Evolutionary conservation across 345 rosid genomes (phyloP).

Genomic region (Cardamine occulta): DNA sequence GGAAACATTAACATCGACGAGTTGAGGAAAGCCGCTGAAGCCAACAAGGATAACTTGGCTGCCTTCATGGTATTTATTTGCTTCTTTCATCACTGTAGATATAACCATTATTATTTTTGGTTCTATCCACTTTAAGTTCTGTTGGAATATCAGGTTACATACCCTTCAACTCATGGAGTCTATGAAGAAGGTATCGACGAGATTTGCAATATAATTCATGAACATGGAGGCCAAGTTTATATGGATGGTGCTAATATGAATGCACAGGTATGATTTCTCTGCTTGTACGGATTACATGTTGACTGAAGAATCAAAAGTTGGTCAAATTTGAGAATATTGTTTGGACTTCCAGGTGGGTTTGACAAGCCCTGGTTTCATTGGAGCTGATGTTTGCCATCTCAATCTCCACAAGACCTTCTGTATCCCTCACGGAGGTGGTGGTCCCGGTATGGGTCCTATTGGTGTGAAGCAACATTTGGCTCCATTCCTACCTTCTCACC

Average conservation of each 20-base stretch:
- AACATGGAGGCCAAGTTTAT: conserved; percentile 96
- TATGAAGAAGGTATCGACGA: conserved; percentile 97
- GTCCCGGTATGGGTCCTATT: conserved; percentile 99
- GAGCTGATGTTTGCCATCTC: conserved; percentile 99
- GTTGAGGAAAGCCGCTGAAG: conserved; percentile 86
- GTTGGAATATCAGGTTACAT: conserved; percentile 48
- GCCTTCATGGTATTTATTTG: conserved; percentile 65
- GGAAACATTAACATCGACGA: conserved; percentile 96
- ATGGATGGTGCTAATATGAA: conserved; percentile 99
- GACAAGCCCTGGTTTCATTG: conserved; percentile 97
- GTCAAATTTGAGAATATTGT: conserved; percentile 69
- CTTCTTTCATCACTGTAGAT: background rate
- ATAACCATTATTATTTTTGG: background rate
- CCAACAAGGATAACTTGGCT: conserved; percentile 79
- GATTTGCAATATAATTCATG: conserved; percentile 91
- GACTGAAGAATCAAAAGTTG: conserved; percentile 50
- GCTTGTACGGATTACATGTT: background rate
- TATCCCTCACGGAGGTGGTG: conserved; percentile 99
- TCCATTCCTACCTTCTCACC: conserved; percentile 95
- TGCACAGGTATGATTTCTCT: conserved; percentile 67
- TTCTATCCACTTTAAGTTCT: background rate
- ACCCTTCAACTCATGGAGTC: conserved; percentile 97
- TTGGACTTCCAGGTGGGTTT: conserved; percentile 66
- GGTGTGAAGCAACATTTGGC: conserved; percentile 98
- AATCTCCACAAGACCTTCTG: conserved; percentile 99